Evolutionary conservation across 2,329 filamentous ascomycete species (phyloP).

Genomic region (Endoconidiophora laricicola): DNA sequence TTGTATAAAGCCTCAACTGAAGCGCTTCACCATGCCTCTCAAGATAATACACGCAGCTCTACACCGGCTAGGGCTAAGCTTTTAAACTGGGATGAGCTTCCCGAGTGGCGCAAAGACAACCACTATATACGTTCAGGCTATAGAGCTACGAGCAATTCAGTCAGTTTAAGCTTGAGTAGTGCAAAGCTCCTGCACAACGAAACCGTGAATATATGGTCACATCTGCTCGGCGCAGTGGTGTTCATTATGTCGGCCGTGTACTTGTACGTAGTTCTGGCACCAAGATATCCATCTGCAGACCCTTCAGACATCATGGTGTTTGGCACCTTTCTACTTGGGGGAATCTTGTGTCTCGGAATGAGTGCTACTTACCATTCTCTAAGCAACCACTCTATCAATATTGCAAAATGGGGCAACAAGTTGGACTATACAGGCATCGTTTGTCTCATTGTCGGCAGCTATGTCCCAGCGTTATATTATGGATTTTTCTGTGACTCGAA

Average conservation of each 20-base stretch:
- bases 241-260: conserved; percentile 35
- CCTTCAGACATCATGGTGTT: conserved; percentile 54
- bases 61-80: conserved; percentile 16
- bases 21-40: too few species aligned
- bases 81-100: conserved; percentile 41
- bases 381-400: conserved; percentile 62
- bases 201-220: conserved; percentile 46
- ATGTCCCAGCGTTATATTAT: conserved; percentile 77
- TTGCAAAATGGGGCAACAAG: conserved; percentile 76
- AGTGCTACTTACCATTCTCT: conserved; percentile 75
- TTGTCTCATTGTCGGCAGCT: conserved; percentile 76
- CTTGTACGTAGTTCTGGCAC: conserved; percentile 40
- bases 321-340: conserved; percentile 62
- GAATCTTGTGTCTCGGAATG: conserved; percentile 58
- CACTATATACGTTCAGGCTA: conserved; percentile 38
- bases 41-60: background rate
- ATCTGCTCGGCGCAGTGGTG: conserved; percentile 46
- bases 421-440: conserved; percentile 93
- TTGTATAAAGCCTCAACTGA: too few species aligned
- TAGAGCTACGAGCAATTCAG: conserved; percentile 33
- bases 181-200: conserved; percentile 43
- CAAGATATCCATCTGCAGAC: conserved; percentile 49
- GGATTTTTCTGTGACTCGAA: conserved; percentile 56
- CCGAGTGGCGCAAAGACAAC: conserved; percentile 43
- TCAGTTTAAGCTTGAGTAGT: conserved; percentile 28